A percentile compares a stretch with the other conserved stretches of the same genome.
Evolutionary conservation across 176 grass and related monocot genomes (phyloP).

Genomic region (Eragrostis nindensis): DNA sequence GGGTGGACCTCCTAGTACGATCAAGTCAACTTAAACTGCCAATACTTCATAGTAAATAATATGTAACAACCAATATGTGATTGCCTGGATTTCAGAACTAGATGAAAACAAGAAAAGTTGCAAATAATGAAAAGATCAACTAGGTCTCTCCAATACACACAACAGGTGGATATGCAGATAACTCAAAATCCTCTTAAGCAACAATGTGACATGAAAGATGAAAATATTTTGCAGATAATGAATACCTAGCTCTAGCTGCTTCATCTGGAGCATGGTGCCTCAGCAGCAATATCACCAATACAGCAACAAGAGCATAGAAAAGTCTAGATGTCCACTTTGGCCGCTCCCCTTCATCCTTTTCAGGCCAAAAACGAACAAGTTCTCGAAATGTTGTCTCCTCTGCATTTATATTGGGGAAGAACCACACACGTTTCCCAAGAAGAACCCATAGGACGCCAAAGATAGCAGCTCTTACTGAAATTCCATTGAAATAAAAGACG

Average conservation of each 20-base stretch:
- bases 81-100: neutral
- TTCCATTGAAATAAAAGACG: slow-evolving; percentile 35
- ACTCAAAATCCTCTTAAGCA: neutral
- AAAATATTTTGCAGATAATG: too few species aligned
- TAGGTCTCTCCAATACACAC: neutral
- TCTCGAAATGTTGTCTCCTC: slow-evolving; percentile 99
- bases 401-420: slow-evolving; percentile 99
- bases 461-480: slow-evolving; percentile 84
- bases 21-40: neutral
- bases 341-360: slow-evolving; percentile 83
- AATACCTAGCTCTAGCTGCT: slow-evolving; percentile 97
- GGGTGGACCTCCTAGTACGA: neutral
- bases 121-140: slow-evolving; percentile 10
- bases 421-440: slow-evolving; percentile 95
- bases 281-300: slow-evolving; percentile 74
- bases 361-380: slow-evolving; percentile 89
- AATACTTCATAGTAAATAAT: neutral
- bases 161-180: slow-evolving; percentile 2
- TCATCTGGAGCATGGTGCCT: slow-evolving; percentile 99
- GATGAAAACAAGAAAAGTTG: neutral
- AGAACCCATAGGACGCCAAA: slow-evolving; percentile 83
- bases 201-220: slow-evolving; percentile 6
- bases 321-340: slow-evolving; percentile 92
- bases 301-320: slow-evolving; percentile 67
- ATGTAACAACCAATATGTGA: neutral